These are phyloP conservation scores for Lactarius tabidus DNA, from an alignment of 768 basidiomycete species.

Conservation along the genomic window DNA sequence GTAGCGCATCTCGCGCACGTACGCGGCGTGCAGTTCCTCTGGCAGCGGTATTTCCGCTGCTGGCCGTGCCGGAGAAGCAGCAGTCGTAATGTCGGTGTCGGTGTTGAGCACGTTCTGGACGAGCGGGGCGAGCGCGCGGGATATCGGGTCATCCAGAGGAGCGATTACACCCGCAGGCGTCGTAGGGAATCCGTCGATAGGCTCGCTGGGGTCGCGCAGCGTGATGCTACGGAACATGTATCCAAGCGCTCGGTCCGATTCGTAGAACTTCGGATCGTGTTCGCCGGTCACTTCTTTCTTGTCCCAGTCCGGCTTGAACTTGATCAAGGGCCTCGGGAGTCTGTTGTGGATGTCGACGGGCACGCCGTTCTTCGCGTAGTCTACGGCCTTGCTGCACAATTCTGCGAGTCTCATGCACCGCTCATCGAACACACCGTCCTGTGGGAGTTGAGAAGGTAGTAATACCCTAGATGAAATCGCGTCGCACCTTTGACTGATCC, in stretches of 20 bases:
- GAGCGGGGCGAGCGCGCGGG: conserved; percentile 1
- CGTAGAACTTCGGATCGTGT: conserved; percentile 62
- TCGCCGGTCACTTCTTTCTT: conserved; percentile 39
- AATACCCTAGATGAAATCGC: background rate
- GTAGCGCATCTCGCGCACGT: conserved; percentile 64
- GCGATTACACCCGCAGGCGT: background rate
- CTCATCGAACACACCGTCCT: conserved; percentile 60
- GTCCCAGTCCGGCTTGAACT: conserved; percentile 78
- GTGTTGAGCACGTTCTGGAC: background rate
- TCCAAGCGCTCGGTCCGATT: conserved; percentile 67
- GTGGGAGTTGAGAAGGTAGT: background rate
- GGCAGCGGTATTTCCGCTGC: background rate
- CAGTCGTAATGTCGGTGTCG: no score
- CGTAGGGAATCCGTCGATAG: conserved; percentile 12
- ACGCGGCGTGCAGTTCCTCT: conserved; percentile 43
- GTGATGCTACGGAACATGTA: conserved; percentile 61
- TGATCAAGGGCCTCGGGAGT: conserved; percentile 54
- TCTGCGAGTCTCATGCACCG: conserved; percentile 55
- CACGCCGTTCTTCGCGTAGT: conserved; percentile 75
- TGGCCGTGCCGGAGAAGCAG: no score
- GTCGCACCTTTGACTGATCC: conserved; percentile 64
- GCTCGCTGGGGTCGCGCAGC: conserved; percentile 38
- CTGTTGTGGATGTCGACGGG: conserved; percentile 48
- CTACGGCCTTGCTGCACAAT: conserved; percentile 66
- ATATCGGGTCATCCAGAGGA: conserved; percentile 13